A percentile compares a stretch with the other conserved stretches of the same genome.
Conservation (phyloP, 169 alveolate species). For the Cytauxzoon felis region DNA sequence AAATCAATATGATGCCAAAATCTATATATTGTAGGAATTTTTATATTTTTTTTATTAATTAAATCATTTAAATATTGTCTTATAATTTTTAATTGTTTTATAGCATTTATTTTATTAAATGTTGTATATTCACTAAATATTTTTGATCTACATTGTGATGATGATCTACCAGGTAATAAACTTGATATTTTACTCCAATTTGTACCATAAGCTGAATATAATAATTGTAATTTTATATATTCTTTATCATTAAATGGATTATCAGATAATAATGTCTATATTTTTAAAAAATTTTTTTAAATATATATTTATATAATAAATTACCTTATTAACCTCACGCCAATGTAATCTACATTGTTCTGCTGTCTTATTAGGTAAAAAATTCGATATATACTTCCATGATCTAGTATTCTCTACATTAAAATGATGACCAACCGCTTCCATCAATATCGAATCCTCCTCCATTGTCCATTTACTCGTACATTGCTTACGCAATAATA, state of each 20-base stretch:
- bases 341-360: constrained; percentile 62
- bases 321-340: constrained; percentile 18
- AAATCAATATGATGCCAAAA: constrained; percentile 49
- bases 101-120: constrained; percentile 8
- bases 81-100: constrained; percentile 14
- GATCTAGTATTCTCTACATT: neutral
- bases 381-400: constrained; percentile 38
- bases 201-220: constrained; percentile 42
- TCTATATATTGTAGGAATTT: constrained; percentile 4
- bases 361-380: constrained; percentile 41
- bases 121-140: constrained; percentile 4
- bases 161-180: constrained; percentile 28
- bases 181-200: constrained; percentile 48
- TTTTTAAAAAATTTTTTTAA: neutral
- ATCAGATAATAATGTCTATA: constrained; percentile 3
- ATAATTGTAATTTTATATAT: constrained; percentile 17
- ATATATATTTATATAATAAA: neutral
- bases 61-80: constrained; percentile 10
- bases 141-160: constrained; percentile 50
- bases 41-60: neutral
- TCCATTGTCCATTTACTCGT: constrained; percentile 19
- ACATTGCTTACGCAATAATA: neutral
- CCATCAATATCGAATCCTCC: constrained; percentile 38
- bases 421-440: constrained; percentile 8
- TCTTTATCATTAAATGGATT: constrained; percentile 21